phyloP scores from a whole-genome alignment of 2,329 filamentous ascomycete genomes.

The Xylariaceae sp. region DNA sequence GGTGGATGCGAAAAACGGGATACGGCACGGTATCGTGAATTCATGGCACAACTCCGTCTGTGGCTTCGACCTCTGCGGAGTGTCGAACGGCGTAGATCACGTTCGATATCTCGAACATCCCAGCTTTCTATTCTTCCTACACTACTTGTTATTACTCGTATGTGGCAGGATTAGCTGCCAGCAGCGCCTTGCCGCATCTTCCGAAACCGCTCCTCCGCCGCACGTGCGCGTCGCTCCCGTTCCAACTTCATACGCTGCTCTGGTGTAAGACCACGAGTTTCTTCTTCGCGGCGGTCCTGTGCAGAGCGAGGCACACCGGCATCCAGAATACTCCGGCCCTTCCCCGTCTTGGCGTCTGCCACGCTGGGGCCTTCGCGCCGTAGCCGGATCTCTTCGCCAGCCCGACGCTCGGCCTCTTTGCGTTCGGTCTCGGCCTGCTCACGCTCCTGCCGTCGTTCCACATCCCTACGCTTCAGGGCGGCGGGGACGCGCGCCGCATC shows the following conservation, averaged over 20 bases:
- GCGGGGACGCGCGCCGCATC: conserved; percentile 66
- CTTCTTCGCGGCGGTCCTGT: conserved; percentile 76
- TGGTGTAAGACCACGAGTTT: conserved; percentile 75
- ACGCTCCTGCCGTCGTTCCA: conserved; percentile 60
- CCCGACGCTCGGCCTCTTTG: conserved; percentile 65
- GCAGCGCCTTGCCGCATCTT: conserved; percentile 50
- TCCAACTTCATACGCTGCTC: conserved; percentile 83
- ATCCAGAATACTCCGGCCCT: conserved; percentile 52
- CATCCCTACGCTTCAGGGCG: conserved; percentile 64
- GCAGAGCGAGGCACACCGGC: conserved; percentile 63
- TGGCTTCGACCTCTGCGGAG: no score
- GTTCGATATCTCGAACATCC: no score
- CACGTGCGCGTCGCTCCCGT: conserved; percentile 81
- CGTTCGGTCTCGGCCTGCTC: conserved; percentile 65
- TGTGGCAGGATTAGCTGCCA: conserved; percentile 24
- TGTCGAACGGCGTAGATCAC: no score
- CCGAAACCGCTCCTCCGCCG: conserved; percentile 81
- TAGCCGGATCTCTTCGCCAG: conserved; percentile 68
- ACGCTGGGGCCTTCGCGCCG: conserved; percentile 59
- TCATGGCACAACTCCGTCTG: no score
- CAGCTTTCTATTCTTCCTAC: no score
- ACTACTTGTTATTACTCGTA: background rate
- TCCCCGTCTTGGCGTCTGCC: conserved; percentile 26
- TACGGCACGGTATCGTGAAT: no score
- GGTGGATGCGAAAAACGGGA: no score